phyloP scores from a whole-genome alignment of 2,329 filamentous ascomycete genomes.

The Colletotrichum agaves region DNA sequence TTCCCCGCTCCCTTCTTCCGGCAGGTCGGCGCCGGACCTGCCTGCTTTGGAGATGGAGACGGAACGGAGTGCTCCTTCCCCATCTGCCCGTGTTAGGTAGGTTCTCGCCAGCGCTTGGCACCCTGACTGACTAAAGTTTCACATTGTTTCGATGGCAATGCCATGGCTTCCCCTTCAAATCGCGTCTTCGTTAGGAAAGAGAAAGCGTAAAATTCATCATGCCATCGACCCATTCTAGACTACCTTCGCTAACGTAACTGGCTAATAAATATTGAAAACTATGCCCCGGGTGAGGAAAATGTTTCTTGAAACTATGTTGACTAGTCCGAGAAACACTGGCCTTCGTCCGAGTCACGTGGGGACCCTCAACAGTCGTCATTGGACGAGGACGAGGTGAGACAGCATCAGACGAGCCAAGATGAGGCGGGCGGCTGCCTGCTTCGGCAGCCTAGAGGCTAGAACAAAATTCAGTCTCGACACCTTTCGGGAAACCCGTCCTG shows the following conservation, averaged over 20 bases:
- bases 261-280: not conserved
- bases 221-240: not conserved
- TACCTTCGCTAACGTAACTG: not conserved
- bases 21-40: not conserved
- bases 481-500: not conserved
- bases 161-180: not conserved
- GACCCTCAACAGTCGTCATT: not conserved
- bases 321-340: slow-evolving; percentile 8
- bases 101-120: not conserved
- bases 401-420: not conserved
- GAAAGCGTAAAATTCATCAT: not conserved
- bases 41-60: not conserved
- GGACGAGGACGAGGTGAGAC: slow-evolving; percentile 2
- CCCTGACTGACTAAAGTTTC: slow-evolving; percentile 30
- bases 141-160: slow-evolving; percentile 27
- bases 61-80: not conserved
- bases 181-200: not conserved
- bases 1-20: not conserved
- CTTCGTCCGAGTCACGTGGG: slow-evolving; percentile 19
- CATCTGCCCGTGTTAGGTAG: not conserved
- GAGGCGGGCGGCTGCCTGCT: not conserved
- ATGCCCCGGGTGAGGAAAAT: not conserved
- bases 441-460: not conserved
- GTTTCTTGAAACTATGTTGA: slow-evolving; percentile 24
- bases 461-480: not conserved